Conservation (phyloP, 1,284 basidiomycete species). For the Ustilago esculenta region DNA sequence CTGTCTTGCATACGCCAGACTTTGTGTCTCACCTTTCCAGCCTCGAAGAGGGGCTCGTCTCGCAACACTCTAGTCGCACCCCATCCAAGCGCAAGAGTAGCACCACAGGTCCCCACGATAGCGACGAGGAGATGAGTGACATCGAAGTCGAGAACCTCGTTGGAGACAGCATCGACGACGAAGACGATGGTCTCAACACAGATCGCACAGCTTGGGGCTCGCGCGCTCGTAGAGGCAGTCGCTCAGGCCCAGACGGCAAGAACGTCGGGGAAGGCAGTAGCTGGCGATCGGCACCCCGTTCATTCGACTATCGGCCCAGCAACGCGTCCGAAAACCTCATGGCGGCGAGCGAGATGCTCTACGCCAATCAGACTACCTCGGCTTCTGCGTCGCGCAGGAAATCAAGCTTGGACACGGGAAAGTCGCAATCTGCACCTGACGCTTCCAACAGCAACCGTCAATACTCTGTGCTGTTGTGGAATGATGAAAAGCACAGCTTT, state of each 20-base stretch:
- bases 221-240: constrained; percentile 18
- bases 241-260: constrained; percentile 18
- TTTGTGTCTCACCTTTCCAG: constrained; percentile 75
- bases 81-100: constrained; percentile 37
- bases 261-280: constrained; percentile 10
- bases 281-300: constrained; percentile 17
- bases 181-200: constrained; percentile 9
- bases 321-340: constrained; percentile 4
- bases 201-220: constrained; percentile 14
- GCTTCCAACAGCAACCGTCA: constrained; percentile 57
- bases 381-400: constrained; percentile 14
- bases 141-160: constrained; percentile 45
- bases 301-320: constrained; percentile 1
- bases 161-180: constrained; percentile 38
- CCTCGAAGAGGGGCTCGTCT: constrained; percentile 20
- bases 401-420: constrained; percentile 10
- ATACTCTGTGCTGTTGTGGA: constrained; percentile 90
- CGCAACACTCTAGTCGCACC: constrained; percentile 21
- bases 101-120: constrained; percentile 25
- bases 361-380: neutral
- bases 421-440: constrained; percentile 7
- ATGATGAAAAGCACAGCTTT: constrained; percentile 96
- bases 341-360: constrained; percentile 10
- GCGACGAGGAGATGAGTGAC: constrained; percentile 47
- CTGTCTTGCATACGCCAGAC: constrained; percentile 70